Percentiles rank a stretch among this genome's conserved stretches.
Conservation (phyloP, 1,139 yeast species). For the Candida labiduridarum region DNA sequence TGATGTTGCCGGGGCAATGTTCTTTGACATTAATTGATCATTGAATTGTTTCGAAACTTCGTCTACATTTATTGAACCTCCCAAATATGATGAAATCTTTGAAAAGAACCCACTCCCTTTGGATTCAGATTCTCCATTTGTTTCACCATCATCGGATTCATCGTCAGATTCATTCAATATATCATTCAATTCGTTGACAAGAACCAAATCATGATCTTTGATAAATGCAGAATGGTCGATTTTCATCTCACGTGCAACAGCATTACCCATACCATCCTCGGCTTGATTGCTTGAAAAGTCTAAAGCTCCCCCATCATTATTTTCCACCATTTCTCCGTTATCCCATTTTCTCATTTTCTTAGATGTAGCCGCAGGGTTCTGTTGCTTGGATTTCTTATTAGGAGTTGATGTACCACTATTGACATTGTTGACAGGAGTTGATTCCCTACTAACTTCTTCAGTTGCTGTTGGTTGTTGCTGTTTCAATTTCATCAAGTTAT, state of each 20-base stretch:
- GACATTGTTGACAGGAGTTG: constrained; percentile 11
- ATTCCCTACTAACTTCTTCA: constrained; percentile 6
- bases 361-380: constrained; percentile 9
- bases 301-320: constrained; percentile 24
- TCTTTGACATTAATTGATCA: constrained; percentile 47
- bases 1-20: constrained; percentile 47
- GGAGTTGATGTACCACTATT: constrained; percentile 22
- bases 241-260: constrained; percentile 38
- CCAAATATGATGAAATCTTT: constrained; percentile 42
- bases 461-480: constrained; percentile 4
- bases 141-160: constrained; percentile 22
- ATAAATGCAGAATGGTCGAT: constrained; percentile 38
- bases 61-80: constrained; percentile 37
- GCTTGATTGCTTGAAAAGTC: constrained; percentile 37
- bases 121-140: constrained; percentile 5
- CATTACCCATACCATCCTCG: constrained; percentile 36
- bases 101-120: constrained; percentile 32
- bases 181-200: constrained; percentile 46
- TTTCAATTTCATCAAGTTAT: constrained; percentile 38
- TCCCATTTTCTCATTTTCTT: constrained; percentile 54
- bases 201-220: constrained; percentile 42
- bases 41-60: constrained; percentile 45
- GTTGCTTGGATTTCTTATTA: constrained; percentile 14
- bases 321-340: constrained; percentile 40
- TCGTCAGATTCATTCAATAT: constrained; percentile 41